These are phyloP conservation scores for Sclerotiophoma versabilis DNA, from an alignment of 2,329 filamentous ascomycete genomes.

Conservation along the genomic window DNA sequence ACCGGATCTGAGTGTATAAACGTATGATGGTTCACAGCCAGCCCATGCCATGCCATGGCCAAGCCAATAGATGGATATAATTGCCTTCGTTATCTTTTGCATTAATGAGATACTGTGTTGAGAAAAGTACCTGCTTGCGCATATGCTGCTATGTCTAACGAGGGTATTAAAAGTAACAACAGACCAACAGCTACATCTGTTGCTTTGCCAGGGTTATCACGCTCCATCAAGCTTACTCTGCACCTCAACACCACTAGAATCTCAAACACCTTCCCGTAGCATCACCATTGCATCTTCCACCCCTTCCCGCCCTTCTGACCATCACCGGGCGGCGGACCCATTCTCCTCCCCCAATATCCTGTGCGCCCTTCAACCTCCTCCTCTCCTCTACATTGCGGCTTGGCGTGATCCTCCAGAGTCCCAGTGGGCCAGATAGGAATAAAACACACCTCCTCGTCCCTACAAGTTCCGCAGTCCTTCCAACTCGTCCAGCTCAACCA, in stretches of 20 bases:
- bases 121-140: neutral
- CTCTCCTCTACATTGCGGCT: conserved; percentile 52
- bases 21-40: neutral
- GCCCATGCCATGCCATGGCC: neutral
- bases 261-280: no score
- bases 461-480: conserved; percentile 64
- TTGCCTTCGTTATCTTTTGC: no score
- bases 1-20: neutral
- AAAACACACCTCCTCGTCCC: conserved; percentile 63
- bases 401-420: conserved; percentile 60
- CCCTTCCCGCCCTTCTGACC: neutral
- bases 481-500: conserved; percentile 67
- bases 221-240: no score
- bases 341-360: conserved; percentile 36
- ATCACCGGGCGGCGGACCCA: neutral
- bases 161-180: conserved; percentile 4
- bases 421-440: conserved; percentile 72
- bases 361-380: conserved; percentile 6
- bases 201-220: no score
- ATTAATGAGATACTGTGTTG: neutral
- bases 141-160: neutral
- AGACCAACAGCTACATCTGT: neutral
- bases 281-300: neutral
- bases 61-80: no score
- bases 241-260: no score